These are phyloP conservation scores for Closterium sp. DNA, from an alignment of 139 green algal species.

Conservation along the genomic window DNA sequence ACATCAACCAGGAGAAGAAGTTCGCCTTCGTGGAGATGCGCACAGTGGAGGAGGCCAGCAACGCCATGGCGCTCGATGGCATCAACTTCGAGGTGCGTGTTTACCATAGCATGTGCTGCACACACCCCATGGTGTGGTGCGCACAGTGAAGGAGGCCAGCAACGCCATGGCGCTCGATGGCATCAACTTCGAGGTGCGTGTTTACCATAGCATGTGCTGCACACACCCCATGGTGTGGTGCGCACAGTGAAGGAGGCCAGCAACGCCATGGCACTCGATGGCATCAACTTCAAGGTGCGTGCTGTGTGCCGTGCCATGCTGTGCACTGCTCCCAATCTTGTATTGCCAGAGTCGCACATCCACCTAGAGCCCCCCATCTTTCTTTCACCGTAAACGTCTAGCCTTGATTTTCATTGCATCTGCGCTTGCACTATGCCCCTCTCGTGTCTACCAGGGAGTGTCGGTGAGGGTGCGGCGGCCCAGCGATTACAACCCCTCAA, in stretches of 20 bases:
- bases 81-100: conserved; percentile 80
- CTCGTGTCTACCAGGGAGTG: conserved; percentile 67
- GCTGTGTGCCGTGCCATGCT: too few species aligned
- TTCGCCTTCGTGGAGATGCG: conserved; percentile 96
- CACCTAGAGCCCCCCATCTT: conserved; percentile 8
- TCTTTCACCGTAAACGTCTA: too few species aligned
- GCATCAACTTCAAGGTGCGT: conserved; percentile 83
- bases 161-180: conserved; percentile 93
- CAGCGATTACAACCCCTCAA: conserved; percentile 95
- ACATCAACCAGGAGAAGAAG: conserved; percentile 98
- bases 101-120: too few species aligned
- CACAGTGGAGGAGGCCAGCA: conserved; percentile 85
- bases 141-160: conserved; percentile 82
- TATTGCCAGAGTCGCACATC: conserved; percentile 85
- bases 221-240: too few species aligned
- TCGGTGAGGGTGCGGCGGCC: conserved; percentile 85
- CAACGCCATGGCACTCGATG: conserved; percentile 91
- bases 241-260: conserved; percentile 82
- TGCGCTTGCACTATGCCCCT: not conserved
- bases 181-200: conserved; percentile 81
- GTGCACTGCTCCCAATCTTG: too few species aligned
- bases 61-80: conserved; percentile 90
- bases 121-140: too few species aligned
- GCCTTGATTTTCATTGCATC: not conserved
- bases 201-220: too few species aligned